A percentile compares a stretch with the other conserved stretches of the same genome.
These are phyloP conservation scores for Eucalyptus decipiens DNA, from an alignment of 345 rosid species.

Conservation along the genomic window DNA sequence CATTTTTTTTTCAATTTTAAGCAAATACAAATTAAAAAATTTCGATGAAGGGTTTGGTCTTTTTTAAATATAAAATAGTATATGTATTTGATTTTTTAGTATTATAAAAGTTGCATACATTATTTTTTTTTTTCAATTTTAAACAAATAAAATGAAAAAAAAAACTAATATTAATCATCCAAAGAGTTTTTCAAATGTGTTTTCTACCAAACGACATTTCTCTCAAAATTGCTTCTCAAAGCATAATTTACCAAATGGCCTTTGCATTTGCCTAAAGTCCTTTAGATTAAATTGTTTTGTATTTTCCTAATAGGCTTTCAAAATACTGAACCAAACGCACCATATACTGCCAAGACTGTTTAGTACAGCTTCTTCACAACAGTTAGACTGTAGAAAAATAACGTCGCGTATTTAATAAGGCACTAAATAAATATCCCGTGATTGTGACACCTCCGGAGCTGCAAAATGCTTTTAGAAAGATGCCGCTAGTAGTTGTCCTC, in stretches of 20 bases:
- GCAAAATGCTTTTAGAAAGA: not conserved
- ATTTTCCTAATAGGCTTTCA: too few relatives aligned
- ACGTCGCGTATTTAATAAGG: rapidly evolving
- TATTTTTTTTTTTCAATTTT: too few relatives aligned
- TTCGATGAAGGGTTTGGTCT: too few relatives aligned
- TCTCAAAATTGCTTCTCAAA: too few relatives aligned
- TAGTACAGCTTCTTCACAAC: rapidly evolving
- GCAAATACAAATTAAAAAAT: too few relatives aligned
- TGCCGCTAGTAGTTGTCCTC: rapidly evolving
- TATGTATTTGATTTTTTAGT: too few relatives aligned
- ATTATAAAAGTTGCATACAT: too few relatives aligned
- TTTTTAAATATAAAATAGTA: too few relatives aligned
- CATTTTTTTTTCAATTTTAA: too few relatives aligned
- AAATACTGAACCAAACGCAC: rapidly evolving
- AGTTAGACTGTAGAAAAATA: rapidly evolving
- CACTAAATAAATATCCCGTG: not conserved
- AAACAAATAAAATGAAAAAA: too few relatives aligned
- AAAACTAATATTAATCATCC: too few relatives aligned
- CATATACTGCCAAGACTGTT: not conserved
- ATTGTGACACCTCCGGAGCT: rapidly evolving
- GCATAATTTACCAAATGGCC: rapidly evolving
- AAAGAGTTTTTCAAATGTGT: too few relatives aligned
- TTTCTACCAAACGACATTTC: rapidly evolving
- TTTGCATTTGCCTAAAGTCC: rapidly evolving
- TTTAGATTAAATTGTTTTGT: rapidly evolving